Conservation (phyloP, 2,329 filamentous ascomycete species). For the Xylaria sp. region DNA sequence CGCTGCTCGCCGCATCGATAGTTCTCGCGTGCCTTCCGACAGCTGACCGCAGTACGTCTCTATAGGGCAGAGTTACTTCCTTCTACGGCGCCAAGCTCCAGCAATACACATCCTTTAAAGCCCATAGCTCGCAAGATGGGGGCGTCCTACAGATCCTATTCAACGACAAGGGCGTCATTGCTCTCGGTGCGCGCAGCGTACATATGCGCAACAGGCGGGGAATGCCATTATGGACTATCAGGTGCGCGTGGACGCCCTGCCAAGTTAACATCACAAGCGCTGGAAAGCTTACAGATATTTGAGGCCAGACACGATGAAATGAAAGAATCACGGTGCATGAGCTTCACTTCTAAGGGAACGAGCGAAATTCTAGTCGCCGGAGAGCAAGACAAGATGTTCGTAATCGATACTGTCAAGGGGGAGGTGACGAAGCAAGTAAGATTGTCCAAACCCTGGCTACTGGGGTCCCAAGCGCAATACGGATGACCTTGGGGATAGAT, state of each 20-base stretch:
- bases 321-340: slow-evolving; percentile 91
- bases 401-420: slow-evolving; percentile 72
- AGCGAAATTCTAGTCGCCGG: slow-evolving; percentile 87
- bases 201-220: slow-evolving; percentile 89
- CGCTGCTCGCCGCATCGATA: background rate
- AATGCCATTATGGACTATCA: slow-evolving; percentile 85
- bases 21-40: background rate
- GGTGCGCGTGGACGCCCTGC: slow-evolving; percentile 46
- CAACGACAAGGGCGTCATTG: slow-evolving; percentile 88
- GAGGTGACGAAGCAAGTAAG: slow-evolving; percentile 70
- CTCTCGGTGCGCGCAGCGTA: slow-evolving; percentile 80
- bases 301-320: slow-evolving; percentile 70
- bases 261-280: background rate
- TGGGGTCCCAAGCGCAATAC: background rate
- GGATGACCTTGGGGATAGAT: too few relatives aligned
- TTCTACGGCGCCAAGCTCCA: slow-evolving; percentile 87
- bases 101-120: slow-evolving; percentile 88
- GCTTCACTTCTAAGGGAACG: slow-evolving; percentile 85
- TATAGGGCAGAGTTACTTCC: slow-evolving; percentile 83
- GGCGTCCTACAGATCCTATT: slow-evolving; percentile 87
- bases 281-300: slow-evolving; percentile 16
- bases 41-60: slow-evolving; percentile 16
- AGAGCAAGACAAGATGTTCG: slow-evolving; percentile 84
- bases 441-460: background rate
- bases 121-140: slow-evolving; percentile 75